phyloP scores from a whole-genome alignment of 2,329 filamentous ascomycete genomes.

The Emmonsiellopsis sp. region DNA sequence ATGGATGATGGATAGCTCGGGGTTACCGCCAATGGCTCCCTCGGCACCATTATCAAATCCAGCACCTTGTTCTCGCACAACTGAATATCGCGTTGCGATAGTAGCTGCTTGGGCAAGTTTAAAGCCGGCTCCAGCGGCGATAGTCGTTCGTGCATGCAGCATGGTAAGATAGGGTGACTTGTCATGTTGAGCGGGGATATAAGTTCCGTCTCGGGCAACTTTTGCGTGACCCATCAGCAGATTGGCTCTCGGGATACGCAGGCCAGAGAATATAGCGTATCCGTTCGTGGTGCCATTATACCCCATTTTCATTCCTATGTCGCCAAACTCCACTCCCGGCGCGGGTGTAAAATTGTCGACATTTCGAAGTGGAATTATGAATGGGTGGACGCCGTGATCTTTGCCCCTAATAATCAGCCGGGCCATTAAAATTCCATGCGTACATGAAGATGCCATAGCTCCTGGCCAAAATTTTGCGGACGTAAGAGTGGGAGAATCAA shows the following conservation, averaged over 20 bases:
- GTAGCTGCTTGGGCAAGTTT: slow-evolving; percentile 24
- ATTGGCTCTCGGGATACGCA: slow-evolving; percentile 25
- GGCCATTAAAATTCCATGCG: slow-evolving; percentile 23
- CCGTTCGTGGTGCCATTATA: slow-evolving; percentile 25
- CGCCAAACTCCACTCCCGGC: slow-evolving; percentile 20
- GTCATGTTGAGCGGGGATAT: slow-evolving; percentile 18
- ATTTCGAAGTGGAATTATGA: slow-evolving; percentile 20
- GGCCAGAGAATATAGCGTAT: slow-evolving; percentile 22
- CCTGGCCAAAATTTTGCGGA: slow-evolving; percentile 25
- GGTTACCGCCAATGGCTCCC: slow-evolving; percentile 5
- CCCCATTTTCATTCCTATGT: slow-evolving; percentile 19
- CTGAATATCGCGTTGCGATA: slow-evolving; percentile 25
- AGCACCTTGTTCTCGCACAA: slow-evolving; percentile 16
- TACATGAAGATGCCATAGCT: slow-evolving; percentile 18
- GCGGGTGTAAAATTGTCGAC: slow-evolving; percentile 16
- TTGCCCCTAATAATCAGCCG: slow-evolving; percentile 17
- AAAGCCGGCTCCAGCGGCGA: slow-evolving; percentile 18
- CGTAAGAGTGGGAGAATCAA: slow-evolving; percentile 19
- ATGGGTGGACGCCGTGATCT: slow-evolving; percentile 21
- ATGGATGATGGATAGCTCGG: slow-evolving; percentile 15
- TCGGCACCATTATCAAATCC: slow-evolving; percentile 14
- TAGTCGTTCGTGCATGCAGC: slow-evolving; percentile 21
- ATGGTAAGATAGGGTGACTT: slow-evolving; percentile 26
- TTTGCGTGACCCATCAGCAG: slow-evolving; percentile 21
- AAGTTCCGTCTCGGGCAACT: slow-evolving; percentile 20